phyloP scores from a whole-genome alignment of 306 rosid genomes.

The Malus sylvestris region DNA sequence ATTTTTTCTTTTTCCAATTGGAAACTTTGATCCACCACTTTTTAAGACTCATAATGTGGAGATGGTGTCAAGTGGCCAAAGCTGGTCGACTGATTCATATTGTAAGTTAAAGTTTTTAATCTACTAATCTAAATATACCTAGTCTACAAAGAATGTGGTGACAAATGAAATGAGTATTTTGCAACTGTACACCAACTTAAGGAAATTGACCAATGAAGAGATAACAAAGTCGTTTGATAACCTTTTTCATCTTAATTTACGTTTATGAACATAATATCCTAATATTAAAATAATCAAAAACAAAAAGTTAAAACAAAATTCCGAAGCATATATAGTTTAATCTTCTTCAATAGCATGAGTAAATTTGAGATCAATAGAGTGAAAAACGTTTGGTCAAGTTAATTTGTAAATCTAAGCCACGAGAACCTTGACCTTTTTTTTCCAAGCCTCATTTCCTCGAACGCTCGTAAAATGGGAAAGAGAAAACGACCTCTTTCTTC shows the following conservation, averaged over 20 bases:
- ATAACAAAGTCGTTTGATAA: no score
- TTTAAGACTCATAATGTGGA: no score
- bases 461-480: neutral
- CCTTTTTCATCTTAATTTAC: neutral
- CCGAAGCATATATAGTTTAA: neutral
- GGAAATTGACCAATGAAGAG: neutral
- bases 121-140: no score
- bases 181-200: neutral
- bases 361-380: neutral
- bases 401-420: neutral
- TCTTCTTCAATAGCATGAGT: neutral
- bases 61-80: no score
- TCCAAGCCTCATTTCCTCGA: neutral
- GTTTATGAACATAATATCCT: neutral
- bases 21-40: no score
- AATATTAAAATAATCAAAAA: no score
- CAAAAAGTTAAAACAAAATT: no score
- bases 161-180: no score
- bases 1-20: no score
- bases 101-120: no score
- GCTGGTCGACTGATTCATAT: no score
- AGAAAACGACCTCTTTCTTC: neutral
- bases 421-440: neutral
- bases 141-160: no score
- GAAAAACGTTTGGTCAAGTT: neutral